A percentile compares a stretch with the other conserved stretches of the same genome.
Evolutionary conservation across 352 stramenopile species (phyloP).

Genomic region (Blastocystis sp.): DNA sequence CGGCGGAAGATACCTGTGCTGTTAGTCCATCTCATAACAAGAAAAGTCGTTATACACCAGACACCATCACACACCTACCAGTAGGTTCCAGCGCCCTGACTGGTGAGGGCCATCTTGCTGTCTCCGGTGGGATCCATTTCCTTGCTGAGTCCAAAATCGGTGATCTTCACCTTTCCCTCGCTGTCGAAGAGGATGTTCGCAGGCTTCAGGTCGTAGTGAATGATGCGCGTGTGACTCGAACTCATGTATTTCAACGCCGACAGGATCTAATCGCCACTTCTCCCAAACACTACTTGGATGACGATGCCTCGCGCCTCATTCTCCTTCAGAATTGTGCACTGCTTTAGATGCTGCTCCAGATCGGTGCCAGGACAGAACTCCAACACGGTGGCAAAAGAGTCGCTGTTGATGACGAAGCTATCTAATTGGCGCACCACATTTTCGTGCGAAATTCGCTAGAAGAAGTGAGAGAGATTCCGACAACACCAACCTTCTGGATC

Average conservation of each 20-base stretch:
- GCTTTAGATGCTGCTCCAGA: constrained; percentile 78
- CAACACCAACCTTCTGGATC: constrained; percentile 73
- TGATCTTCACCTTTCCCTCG: constrained; percentile 82
- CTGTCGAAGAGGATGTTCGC: constrained; percentile 86
- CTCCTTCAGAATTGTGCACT: constrained; percentile 72
- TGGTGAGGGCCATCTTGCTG: constrained; percentile 81
- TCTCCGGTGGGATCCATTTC: constrained; percentile 72
- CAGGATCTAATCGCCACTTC: constrained; percentile 10
- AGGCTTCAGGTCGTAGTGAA: constrained; percentile 88
- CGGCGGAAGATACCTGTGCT: constrained; percentile 80
- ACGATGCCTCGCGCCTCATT: constrained; percentile 77
- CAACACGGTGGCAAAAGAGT: constrained; percentile 84
- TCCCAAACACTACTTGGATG: constrained; percentile 70
- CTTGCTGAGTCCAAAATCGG: constrained; percentile 80
- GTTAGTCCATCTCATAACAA: not conserved
- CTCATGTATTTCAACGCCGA: constrained; percentile 42
- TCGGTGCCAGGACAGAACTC: constrained; percentile 81
- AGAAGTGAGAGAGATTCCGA: not conserved
- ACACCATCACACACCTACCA: constrained; percentile 67
- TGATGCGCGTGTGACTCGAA: constrained; percentile 67
- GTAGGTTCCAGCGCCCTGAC: constrained; percentile 84
- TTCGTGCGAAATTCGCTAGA: constrained; percentile 71
- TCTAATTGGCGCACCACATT: constrained; percentile 81
- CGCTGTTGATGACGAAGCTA: constrained; percentile 84
- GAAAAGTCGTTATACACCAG: not conserved